Percentiles rank a stretch among this genome's conserved stretches.
These are phyloP conservation scores for Diaporthe ilicicola DNA, from an alignment of 2,329 filamentous ascomycete genomes.

Conservation along the genomic window DNA sequence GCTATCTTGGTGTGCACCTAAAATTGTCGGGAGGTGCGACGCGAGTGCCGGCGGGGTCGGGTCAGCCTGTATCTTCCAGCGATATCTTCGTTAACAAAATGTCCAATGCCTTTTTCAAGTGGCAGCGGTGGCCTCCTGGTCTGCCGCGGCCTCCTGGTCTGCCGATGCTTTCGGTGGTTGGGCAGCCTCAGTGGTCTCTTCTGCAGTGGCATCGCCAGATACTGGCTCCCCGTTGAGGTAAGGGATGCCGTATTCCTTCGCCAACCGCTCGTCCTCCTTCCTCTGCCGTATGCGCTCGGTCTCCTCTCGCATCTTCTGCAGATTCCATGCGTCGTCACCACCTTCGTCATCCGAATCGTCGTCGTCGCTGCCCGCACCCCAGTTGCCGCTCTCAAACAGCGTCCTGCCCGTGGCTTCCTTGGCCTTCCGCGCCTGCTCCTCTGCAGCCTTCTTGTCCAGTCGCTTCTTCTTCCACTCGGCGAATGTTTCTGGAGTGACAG, in stretches of 20 bases:
- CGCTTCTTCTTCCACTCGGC: slow-evolving; percentile 98
- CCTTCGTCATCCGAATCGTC: slow-evolving; percentile 73
- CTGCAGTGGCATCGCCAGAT: slow-evolving; percentile 30
- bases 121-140: slow-evolving; percentile 23
- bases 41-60: slow-evolving; percentile 22
- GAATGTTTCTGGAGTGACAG: slow-evolving; percentile 91
- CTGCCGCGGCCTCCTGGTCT: not conserved
- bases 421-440: slow-evolving; percentile 86
- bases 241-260: slow-evolving; percentile 42
- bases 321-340: slow-evolving; percentile 72
- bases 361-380: slow-evolving; percentile 73
- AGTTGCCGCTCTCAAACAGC: slow-evolving; percentile 96
- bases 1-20: slow-evolving; percentile 32
- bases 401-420: slow-evolving; percentile 96
- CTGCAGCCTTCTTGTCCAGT: slow-evolving; percentile 93
- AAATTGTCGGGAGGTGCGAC: slow-evolving; percentile 33
- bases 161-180: not conserved
- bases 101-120: slow-evolving; percentile 21
- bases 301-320: slow-evolving; percentile 83
- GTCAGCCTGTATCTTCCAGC: slow-evolving; percentile 17
- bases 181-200: slow-evolving; percentile 8
- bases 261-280: slow-evolving; percentile 79
- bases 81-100: slow-evolving; percentile 3
- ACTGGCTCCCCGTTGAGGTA: slow-evolving; percentile 32
- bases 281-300: slow-evolving; percentile 78